Base-by-base conservation (phyloP, 495 filamentous ascomycete genomes). In the Copromyces sp. region DNA sequence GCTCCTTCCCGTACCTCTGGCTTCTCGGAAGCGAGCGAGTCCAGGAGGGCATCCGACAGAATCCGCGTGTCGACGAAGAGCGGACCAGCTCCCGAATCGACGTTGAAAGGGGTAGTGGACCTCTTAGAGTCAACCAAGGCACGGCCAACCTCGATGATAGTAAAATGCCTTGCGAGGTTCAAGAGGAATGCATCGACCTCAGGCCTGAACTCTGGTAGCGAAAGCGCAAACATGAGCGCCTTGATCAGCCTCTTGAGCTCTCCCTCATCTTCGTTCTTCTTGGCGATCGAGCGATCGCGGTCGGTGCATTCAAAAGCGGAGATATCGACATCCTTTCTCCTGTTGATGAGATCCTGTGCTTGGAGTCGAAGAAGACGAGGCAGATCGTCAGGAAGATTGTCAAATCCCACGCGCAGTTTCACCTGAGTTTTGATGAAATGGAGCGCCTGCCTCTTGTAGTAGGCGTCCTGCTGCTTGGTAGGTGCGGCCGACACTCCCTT, bases 371-470 rank as follows among this genome's bases (percentile, higher is more conserved):
- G 87, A 14, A 95, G 82, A 39, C 91, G 89, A 14, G 91, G 88
- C 74, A 98, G 89, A 74, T 98, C 95, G 39, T 98, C 95, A 0
- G 95, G 95, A 9, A 98, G 82, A 73, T 85, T 92, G 78, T 98
- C 95, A 74, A 89, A 87, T 9, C 96, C 95, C 71, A 99, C 91
- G 68, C 93, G 88, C 37, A 98, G 86, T 80, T 98, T 99, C 42
- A 96, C 81, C 75, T 98, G 93, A 3, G 94, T 87, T 70, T 90
- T 91, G 69, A 99, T 88, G 70, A 98, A 85, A 65, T 92, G 88
- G 71, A 97, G 88, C 0, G 96, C 94, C 78, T 98, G 94, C 77
- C 93, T 90, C 81, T 98, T 98, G 83, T 98, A 96, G 77, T 92
- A 95, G 9, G 82, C 79, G 76, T 98, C 95, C 11, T 90, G 90